Evolutionary conservation across 169 alveolate genomes (phyloP), one percentile per base, ranked within the genome.

Genomic region (Plasmodium cynomolgi): DNA sequence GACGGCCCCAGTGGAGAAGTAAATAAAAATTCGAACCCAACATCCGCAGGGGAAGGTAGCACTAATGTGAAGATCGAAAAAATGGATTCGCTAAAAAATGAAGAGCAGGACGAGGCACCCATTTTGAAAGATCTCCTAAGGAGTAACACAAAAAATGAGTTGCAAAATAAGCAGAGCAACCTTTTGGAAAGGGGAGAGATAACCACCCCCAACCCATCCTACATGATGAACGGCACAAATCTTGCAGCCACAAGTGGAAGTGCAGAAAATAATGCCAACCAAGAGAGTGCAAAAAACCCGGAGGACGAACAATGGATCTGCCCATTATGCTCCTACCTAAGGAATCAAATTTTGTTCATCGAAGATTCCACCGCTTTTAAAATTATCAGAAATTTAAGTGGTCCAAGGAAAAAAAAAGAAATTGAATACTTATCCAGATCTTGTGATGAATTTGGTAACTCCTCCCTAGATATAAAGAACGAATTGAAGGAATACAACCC

Each of bases 231-330:
- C 77, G n/a, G 41, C 17, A 68, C 39, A 8, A 68, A 68, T 7
- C 0, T 26, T 44, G 2, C 26, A 29, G 31, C 47, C 13, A 2
- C 39, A 75, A 75, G 23, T 33, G 62, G 41, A 15, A 86, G n/a
- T 44, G 37, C 11, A 0, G 83, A 90, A 90, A 58, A 79, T 56
- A 41, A 41, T n/a, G 26, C 58, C 47, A 44, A 79, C 33, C 56
- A 79, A 39, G 77, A 29, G 6, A 29, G 47, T 41, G 56, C n/a
- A 2, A 73, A 90, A 62, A 80, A 58, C 47, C 15, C 95, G 15
- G 98, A 95, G 50, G 98, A 96, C 62, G 98, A 96, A 77, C 97
- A 95, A 34, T 96, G 98, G 98, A 81, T 95, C 41, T 96, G 98
- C 56, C 98, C 97, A 47, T 84, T 91, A 54, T 96, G 98, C 73